Base-by-base conservation (phyloP, 108 stramenopile genomes). In the Cyclotella choctawhatcheeana region DNA sequence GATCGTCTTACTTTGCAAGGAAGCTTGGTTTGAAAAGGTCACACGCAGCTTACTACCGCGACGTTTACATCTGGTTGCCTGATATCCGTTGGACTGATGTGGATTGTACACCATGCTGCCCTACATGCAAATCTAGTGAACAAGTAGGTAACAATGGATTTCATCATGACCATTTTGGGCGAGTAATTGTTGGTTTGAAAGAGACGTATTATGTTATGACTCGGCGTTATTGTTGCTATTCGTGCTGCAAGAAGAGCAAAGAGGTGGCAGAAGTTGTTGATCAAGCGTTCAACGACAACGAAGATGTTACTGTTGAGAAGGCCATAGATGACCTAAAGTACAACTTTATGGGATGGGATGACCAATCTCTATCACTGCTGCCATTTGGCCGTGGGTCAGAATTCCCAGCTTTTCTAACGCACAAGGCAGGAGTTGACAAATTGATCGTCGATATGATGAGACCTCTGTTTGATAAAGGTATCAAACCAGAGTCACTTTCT, bases 401-500 rank as follows among this genome's bases (percentile, higher is more conserved):
- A 25, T 74, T 81, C 58, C 79, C 73, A 33, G 79, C 79, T 7
- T 43, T 68, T 34, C 67, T 81, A 4, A 81, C 79, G 0, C 43
- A 31, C 24, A 59, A 44, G 26, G 67, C 73, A 22, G 79, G 70
- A 1, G 51, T 81, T 2, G 66, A 74, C 37, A 69, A 69, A 10
- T 24, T 10, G 17, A n/a, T 81, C 7, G 22, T 81, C 0, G 67
- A 81, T 32, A 24, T 74, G 58, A 74, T 74, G 73, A 47, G 66
- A 6, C 67, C 73, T n/a, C 50, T 74, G 3, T 81, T 81, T 74
- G 67, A 74, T 45, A 58, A 48, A 10, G 67, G 59, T 0, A 0
- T 81, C 0, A 34, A 56, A 13, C 72, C 73, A 20, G 73, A 74
- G 24, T 14, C 33, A 21, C 66, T 81, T 50, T 45, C 73, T 0